A percentile compares a stretch with the other conserved stretches of the same genome.
Evolutionary conservation across 1,139 yeast species (phyloP).

Genomic region (Waltiozyma sp.): DNA sequence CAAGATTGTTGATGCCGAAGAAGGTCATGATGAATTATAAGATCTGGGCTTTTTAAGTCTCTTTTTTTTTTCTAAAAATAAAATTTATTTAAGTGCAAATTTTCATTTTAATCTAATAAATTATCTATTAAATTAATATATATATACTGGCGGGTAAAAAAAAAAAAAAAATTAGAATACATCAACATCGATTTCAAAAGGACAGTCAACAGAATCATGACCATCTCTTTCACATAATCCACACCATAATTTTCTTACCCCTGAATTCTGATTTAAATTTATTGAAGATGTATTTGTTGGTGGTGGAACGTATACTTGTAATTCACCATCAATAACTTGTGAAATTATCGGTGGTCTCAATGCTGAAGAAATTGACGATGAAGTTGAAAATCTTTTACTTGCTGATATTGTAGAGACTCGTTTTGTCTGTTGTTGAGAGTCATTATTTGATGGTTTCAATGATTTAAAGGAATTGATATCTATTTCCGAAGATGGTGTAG

Average conservation of each 20-base stretch:
- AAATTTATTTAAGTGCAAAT: too few species aligned
- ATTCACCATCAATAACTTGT: slow-evolving; percentile 24
- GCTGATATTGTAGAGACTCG: too few species aligned
- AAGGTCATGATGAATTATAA: slow-evolving; percentile 16
- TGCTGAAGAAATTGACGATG: slow-evolving; percentile 1
- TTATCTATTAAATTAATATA: too few species aligned
- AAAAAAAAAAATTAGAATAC: too few species aligned
- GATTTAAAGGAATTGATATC: neutral
- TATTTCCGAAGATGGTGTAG: neutral
- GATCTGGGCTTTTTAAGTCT: too few species aligned
- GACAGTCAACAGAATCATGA: slow-evolving; percentile 79
- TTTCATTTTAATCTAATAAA: too few species aligned
- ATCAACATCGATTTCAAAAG: slow-evolving; percentile 40
- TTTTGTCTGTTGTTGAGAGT: slow-evolving; percentile 1
- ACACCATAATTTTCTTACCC: slow-evolving; percentile 60
- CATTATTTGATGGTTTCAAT: slow-evolving; percentile 1
- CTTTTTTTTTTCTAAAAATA: too few species aligned
- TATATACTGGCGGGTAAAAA: too few species aligned
- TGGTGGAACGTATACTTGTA: slow-evolving; percentile 46
- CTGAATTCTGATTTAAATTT: slow-evolving; percentile 8
- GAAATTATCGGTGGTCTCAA: slow-evolving; percentile 11
- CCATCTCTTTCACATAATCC: slow-evolving; percentile 87
- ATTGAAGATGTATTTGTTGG: slow-evolving; percentile 64
- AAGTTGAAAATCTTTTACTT: slow-evolving; percentile 1
- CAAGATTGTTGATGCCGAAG: slow-evolving; percentile 9